phyloP scores from a whole-genome alignment of 495 filamentous ascomycete genomes.

The Penicillium nucicola region DNA sequence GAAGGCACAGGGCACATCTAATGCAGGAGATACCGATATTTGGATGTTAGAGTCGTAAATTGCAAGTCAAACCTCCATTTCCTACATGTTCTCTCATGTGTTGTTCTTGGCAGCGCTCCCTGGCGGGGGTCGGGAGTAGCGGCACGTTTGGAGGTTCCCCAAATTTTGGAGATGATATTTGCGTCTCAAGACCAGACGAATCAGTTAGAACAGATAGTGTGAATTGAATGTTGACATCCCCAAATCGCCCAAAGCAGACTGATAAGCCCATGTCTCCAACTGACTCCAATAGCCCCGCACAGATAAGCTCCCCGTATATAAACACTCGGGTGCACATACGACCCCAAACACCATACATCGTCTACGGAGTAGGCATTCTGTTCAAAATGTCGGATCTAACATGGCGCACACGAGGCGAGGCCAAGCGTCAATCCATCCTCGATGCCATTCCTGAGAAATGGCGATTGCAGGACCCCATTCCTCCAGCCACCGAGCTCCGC shows the following conservation, averaged over 20 bases:
- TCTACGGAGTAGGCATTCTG: neutral
- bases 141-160: too few relatives aligned
- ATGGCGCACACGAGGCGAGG: constrained; percentile 46
- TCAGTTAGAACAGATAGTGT: too few relatives aligned
- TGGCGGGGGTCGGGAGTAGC: too few relatives aligned
- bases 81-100: too few relatives aligned
- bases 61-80: too few relatives aligned
- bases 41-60: too few relatives aligned
- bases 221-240: too few relatives aligned
- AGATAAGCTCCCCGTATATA: neutral
- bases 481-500: constrained; percentile 46
- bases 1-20: neutral
- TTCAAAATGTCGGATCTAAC: constrained; percentile 12
- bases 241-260: neutral
- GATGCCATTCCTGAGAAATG: constrained; percentile 57
- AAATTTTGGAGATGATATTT: too few relatives aligned
- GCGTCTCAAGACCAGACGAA: too few relatives aligned
- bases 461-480: constrained; percentile 46
- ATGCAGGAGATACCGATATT: neutral
- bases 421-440: constrained; percentile 52
- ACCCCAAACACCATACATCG: neutral
- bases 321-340: neutral
- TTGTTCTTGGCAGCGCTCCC: too few relatives aligned
- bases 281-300: constrained; percentile 22
- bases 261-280: constrained; percentile 7